A percentile compares a stretch with the other conserved stretches of the same genome.
These are phyloP conservation scores for Phytophthora idaei DNA, from an alignment of 352 stramenopile genomes.

Conservation along the genomic window DNA sequence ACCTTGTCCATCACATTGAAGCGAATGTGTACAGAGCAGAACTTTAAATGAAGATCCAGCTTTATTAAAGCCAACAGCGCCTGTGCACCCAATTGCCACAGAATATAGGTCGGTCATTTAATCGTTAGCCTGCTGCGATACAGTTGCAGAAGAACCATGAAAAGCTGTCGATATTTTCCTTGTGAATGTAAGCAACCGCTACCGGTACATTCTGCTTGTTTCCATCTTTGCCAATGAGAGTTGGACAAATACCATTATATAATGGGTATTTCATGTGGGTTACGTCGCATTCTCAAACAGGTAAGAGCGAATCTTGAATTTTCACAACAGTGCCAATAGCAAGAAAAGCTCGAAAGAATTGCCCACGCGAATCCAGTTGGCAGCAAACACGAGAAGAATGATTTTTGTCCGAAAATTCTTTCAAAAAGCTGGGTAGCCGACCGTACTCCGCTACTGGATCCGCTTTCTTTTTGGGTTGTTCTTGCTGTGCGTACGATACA, in stretches of 20 bases:
- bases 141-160: too few relatives aligned
- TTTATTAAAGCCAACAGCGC: too few relatives aligned
- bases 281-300: slow-evolving; percentile 17
- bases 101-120: too few relatives aligned
- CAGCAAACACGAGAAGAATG: not conserved
- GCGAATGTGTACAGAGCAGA: too few relatives aligned
- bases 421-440: slow-evolving; percentile 1
- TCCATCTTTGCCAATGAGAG: slow-evolving; percentile 9
- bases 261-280: slow-evolving; percentile 14
- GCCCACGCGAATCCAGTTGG: not conserved
- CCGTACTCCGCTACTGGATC: slow-evolving; percentile 7
- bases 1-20: too few relatives aligned
- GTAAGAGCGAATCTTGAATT: slow-evolving; percentile 1
- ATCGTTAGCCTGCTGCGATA: too few relatives aligned
- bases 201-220: slow-evolving; percentile 10
- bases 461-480: not conserved
- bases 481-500: not conserved
- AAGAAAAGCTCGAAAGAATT: slow-evolving; percentile 13
- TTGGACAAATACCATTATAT: slow-evolving; percentile 15
- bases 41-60: too few relatives aligned
- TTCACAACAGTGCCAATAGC: not conserved
- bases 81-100: too few relatives aligned
- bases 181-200: too few relatives aligned
- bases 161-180: too few relatives aligned
- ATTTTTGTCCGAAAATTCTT: slow-evolving; percentile 7